A percentile compares a stretch with the other conserved stretches of the same genome.
Evolutionary conservation across 2,329 filamentous ascomycete species (phyloP).

Genomic region (Arthrobotrys musiformis): DNA sequence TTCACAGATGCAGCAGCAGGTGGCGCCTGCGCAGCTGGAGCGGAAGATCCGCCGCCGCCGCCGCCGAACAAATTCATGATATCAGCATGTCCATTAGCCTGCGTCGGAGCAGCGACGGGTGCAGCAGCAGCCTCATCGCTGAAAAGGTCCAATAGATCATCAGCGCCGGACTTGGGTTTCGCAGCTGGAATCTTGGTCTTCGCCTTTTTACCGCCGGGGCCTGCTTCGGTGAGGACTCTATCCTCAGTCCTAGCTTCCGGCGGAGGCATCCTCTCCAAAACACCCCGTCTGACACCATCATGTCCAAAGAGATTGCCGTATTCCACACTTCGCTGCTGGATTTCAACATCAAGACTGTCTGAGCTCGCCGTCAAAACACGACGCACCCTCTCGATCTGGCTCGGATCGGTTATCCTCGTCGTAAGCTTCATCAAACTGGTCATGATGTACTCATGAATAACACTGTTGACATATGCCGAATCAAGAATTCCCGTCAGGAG

Average conservation of each 20-base stretch:
- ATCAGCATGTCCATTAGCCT: slow-evolving; percentile 72
- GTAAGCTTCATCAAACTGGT: slow-evolving; percentile 95
- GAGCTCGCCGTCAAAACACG: slow-evolving; percentile 80
- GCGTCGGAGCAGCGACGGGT: slow-evolving; percentile 60
- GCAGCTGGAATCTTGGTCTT: slow-evolving; percentile 67
- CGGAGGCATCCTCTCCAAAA: slow-evolving; percentile 96
- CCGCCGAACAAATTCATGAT: slow-evolving; percentile 47
- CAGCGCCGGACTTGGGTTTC: slow-evolving; percentile 61
- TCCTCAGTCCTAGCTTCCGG: slow-evolving; percentile 97
- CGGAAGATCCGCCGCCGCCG: not conserved
- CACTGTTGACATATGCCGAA: slow-evolving; percentile 91
- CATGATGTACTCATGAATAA: slow-evolving; percentile 93
- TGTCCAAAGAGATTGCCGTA: slow-evolving; percentile 94
- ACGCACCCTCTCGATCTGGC: slow-evolving; percentile 87
- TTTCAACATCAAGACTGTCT: slow-evolving; percentile 90
- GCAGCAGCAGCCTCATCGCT: slow-evolving; percentile 33
- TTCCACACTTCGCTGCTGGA: slow-evolving; percentile 95
- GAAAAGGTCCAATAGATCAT: slow-evolving; percentile 60
- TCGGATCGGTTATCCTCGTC: slow-evolving; percentile 81
- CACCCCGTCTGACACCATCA: slow-evolving; percentile 85
- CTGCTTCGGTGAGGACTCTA: slow-evolving; percentile 83
- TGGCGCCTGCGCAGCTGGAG: slow-evolving; percentile 58
- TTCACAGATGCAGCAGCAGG: slow-evolving; percentile 61
- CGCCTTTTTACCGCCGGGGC: slow-evolving; percentile 69
- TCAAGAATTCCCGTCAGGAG: slow-evolving; percentile 91